A percentile compares a stretch with the other conserved stretches of the same genome.
Conservation (phyloP, 306 rosid species). For the Geum urbanum region DNA sequence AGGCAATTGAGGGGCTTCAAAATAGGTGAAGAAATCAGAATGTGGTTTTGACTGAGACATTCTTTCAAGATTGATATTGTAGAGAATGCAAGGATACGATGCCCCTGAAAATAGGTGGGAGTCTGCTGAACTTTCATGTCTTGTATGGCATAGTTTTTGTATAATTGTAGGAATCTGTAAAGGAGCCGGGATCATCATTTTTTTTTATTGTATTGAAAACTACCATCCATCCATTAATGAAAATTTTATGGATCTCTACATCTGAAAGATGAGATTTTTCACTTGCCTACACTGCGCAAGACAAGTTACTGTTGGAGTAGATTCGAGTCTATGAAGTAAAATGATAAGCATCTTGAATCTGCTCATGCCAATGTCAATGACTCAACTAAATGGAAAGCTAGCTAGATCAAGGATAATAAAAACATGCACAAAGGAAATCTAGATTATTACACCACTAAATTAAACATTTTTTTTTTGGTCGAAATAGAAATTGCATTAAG, state of each 20-base stretch:
- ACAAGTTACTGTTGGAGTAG: too few relatives aligned
- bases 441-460: too few relatives aligned
- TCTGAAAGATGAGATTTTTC: background rate
- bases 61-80: conserved; percentile 37
- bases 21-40: conserved; percentile 67
- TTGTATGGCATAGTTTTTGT: conserved; percentile 29
- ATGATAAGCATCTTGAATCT: too few relatives aligned
- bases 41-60: conserved; percentile 30
- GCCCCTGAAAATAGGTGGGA: conserved; percentile 31
- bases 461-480: too few relatives aligned
- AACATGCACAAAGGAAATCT: too few relatives aligned
- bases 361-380: too few relatives aligned
- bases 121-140: conserved; percentile 35
- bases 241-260: conserved; percentile 17
- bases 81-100: conserved; percentile 38
- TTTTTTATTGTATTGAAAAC: conserved; percentile 25
- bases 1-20: conserved; percentile 96
- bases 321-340: too few relatives aligned
- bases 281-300: too few relatives aligned
- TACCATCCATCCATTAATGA: conserved; percentile 20
- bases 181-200: conserved; percentile 38
- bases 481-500: too few relatives aligned
- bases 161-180: conserved; percentile 35
- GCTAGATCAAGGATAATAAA: too few relatives aligned
- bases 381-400: too few relatives aligned